These are phyloP conservation scores for Gigaspora rosea DNA, from an alignment of 192 early-diverging fungal genomes.

Conservation along the genomic window DNA sequence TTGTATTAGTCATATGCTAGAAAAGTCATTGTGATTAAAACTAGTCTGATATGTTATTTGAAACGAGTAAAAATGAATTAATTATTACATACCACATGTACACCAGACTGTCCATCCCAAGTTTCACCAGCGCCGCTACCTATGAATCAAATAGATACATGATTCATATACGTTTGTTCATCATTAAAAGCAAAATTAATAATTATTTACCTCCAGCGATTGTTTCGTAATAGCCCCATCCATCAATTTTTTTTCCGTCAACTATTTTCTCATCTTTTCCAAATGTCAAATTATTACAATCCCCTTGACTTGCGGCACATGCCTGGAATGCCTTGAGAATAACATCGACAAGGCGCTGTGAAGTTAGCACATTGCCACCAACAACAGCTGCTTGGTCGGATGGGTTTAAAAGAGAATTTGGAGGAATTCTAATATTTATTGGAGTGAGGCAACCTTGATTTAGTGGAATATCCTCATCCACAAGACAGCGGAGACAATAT, in stretches of 20 bases:
- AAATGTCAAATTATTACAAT: constrained; percentile 97
- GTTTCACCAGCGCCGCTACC: constrained; percentile 85
- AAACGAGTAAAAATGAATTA: not conserved
- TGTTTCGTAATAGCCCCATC: constrained; percentile 97
- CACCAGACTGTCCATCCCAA: constrained; percentile 85
- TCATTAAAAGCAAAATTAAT: not conserved
- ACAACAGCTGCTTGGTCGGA: constrained; percentile 88
- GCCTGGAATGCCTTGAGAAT: constrained; percentile 88
- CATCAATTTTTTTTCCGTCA: constrained; percentile 57
- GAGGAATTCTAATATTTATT: constrained; percentile 78
- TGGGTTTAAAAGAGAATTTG: constrained; percentile 76
- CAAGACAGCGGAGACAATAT: constrained; percentile 91
- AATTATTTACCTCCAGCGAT: constrained; percentile 66
- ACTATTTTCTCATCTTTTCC: constrained; percentile 68
- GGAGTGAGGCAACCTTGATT: constrained; percentile 95
- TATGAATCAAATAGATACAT: not conserved
- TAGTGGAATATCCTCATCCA: constrained; percentile 89
- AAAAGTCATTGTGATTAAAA: not conserved
- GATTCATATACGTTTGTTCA: not conserved
- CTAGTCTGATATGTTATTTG: not conserved
- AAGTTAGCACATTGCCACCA: constrained; percentile 95
- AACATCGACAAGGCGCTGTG: constrained; percentile 90
- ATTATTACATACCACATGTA: constrained; percentile 53
- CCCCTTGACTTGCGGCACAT: constrained; percentile 90
- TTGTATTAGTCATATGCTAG: constrained; percentile 95